These are phyloP conservation scores for Glaciozyma antarctica DNA, from an alignment of 768 basidiomycete genomes.

Conservation along the genomic window DNA sequence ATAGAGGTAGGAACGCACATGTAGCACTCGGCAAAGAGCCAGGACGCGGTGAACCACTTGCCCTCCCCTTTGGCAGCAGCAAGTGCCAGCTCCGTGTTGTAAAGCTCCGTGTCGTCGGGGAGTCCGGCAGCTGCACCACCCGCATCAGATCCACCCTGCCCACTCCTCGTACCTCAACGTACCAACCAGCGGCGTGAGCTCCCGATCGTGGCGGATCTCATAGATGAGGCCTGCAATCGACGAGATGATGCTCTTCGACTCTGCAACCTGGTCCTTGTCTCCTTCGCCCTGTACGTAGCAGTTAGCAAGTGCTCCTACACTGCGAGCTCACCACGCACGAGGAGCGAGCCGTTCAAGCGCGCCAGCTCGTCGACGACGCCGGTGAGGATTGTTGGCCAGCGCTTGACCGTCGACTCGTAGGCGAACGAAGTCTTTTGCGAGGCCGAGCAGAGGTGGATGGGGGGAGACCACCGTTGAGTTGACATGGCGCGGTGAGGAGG, in stretches of 20 bases:
- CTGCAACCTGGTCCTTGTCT: slow-evolving; percentile 44
- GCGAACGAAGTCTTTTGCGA: slow-evolving; percentile 25
- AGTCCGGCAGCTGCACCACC: slow-evolving; percentile 6
- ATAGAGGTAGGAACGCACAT: slow-evolving; percentile 5
- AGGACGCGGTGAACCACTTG: slow-evolving; percentile 84
- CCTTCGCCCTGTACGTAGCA: slow-evolving; percentile 40
- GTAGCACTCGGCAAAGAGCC: slow-evolving; percentile 89
- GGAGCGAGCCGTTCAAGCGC: slow-evolving; percentile 56
- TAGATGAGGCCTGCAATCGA: slow-evolving; percentile 67
- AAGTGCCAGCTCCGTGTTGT: slow-evolving; percentile 60
- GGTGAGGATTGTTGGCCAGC: slow-evolving; percentile 66
- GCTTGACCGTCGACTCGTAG: slow-evolving; percentile 64
- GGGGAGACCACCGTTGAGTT: slow-evolving; percentile 14
- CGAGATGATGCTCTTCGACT: slow-evolving; percentile 67
- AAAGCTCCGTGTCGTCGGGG: slow-evolving; percentile 48
- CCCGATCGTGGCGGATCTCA: slow-evolving; percentile 67
- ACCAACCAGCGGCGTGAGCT: slow-evolving; percentile 50
- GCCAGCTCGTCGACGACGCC: slow-evolving; percentile 66
- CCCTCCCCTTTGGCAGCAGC: slow-evolving; percentile 45
- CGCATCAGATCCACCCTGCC: neutral
- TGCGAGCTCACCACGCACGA: slow-evolving; percentile 37
- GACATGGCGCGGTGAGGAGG: neutral
- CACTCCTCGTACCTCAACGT: slow-evolving; percentile 13
- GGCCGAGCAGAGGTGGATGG: slow-evolving; percentile 13
- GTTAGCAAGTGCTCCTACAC: slow-evolving; percentile 13